Evolutionary conservation across 257 asterid genomes (phyloP), one percentile per base, ranked within the genome.

Genomic region (Gardenia jasminoides): DNA sequence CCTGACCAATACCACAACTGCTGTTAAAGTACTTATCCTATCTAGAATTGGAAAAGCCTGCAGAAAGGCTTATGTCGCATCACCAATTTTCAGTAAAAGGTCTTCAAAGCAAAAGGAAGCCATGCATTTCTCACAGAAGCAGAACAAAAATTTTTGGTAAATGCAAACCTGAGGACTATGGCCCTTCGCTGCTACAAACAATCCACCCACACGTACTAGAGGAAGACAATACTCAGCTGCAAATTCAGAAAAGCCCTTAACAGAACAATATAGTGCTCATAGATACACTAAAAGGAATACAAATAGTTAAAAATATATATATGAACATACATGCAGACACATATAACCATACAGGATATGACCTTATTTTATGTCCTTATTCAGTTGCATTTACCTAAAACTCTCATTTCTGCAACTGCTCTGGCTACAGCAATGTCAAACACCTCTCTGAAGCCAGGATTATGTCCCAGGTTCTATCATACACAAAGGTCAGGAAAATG

Each of bases 321-420:
- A 61, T 20, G 54, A 41, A 41, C 13, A 4, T 3, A 67, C 16
- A 31, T 17, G 50, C 31, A 75, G 39, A 73, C 36, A 28, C 17
- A 16, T 12, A 66, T 54, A 67, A 47, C 44, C 24, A 33, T 39
- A 17, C 61, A 22, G 6, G 43, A 41, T n/a, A 24, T 28, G n/a
- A 10, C 12, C 6, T 13, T 10, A 24, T 39, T 41, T 39, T 56
- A 10, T 74, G 36, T 59, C n/a, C 48, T 74, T 56, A 61, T 44
- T 7, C 11, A 59, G 24, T 78, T 26, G 67, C 20, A 67, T 78
- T 82, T 88, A 94, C 98, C 96, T 62, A 94, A 79, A 77, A 93
- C 79, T 88, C 97, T 90, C 99, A 93, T 91, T 80, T 94, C 99
- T 70, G 97, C 98, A 78, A 94, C 99, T 79, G 99, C 99, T 90